Conservation (phyloP, 1,284 basidiomycete genomes). For the Meripilus lineatus region DNA sequence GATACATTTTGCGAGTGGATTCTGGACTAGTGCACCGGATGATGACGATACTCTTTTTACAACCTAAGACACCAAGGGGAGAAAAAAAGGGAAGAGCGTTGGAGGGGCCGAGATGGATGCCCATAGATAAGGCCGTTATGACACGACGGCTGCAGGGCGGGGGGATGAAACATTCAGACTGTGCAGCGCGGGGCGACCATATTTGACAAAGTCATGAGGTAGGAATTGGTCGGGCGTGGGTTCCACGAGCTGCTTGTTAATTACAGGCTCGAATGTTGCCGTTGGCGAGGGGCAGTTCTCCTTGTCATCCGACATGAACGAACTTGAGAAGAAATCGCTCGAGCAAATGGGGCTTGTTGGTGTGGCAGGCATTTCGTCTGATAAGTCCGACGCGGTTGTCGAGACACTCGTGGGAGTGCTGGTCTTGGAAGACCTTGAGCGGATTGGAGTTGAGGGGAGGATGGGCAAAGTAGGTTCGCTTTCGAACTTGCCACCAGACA, state of each 20-base stretch:
- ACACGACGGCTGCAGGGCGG: slow-evolving; percentile 44
- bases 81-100: slow-evolving; percentile 16
- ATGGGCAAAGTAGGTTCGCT: slow-evolving; percentile 40
- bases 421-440: slow-evolving; percentile 47
- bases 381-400: slow-evolving; percentile 66
- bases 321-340: slow-evolving; percentile 43
- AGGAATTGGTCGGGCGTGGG: slow-evolving; percentile 67
- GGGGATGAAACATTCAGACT: slow-evolving; percentile 54
- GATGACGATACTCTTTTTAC: slow-evolving; percentile 28
- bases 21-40: no score
- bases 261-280: slow-evolving; percentile 56
- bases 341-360: slow-evolving; percentile 60
- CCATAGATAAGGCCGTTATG: slow-evolving; percentile 35
- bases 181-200: slow-evolving; percentile 69
- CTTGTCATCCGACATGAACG: slow-evolving; percentile 63
- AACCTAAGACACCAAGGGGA: slow-evolving; percentile 23
- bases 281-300: slow-evolving; percentile 60
- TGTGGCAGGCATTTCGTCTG: slow-evolving; percentile 78
- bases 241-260: slow-evolving; percentile 67
- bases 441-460: slow-evolving; percentile 69
- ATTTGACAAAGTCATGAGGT: slow-evolving; percentile 72
- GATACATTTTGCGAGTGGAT: slow-evolving; percentile 75
- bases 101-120: slow-evolving; percentile 10
- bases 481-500: slow-evolving; percentile 68
- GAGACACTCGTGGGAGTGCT: slow-evolving; percentile 71